Evolutionary conservation across 23 red algal genomes (phyloP), one percentile per base, ranked within the genome.

Genomic region (Agarophyton chilense): DNA sequence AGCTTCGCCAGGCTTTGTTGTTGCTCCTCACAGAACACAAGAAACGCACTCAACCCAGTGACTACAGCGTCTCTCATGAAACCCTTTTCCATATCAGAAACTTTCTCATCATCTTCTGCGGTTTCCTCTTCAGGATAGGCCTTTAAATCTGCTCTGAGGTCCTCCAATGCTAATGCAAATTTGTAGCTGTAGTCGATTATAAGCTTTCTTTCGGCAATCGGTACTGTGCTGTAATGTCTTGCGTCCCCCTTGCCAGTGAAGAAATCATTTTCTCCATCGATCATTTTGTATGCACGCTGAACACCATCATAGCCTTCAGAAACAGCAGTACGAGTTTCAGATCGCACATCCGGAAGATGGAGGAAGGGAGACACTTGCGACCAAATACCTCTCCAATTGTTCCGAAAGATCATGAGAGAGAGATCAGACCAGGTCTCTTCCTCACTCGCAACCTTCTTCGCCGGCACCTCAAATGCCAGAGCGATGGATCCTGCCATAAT

Each of bases 171-270:
- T 18, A 38, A 19, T 9, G 81, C 79, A 39, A 93, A 93, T 18
- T 45, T 71, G 55, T 93, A 93, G 58, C 50, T 60, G 41, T 50
- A 52, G 13, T 84, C 39, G 32, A 86, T 78, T 24, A 93, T 46
- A 14, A 19, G 26, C 78, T 65, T 66, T 35, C 89, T 61, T 36
- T 93, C 58, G 41, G 68, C 26, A 26, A 83, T 36, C 18, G 89
- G 10, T 12, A 93, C 79, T 10, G 21, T 47, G 8, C 57, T 54
- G 66, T 93, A 93, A n/a, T 13, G 50, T 33, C 81, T 21, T 1
- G 89, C 76, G 12, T 39, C 56, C 21, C 67, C 89, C 35, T 41
- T 72, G 14, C 52, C 62, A 32, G 79, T 81, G 46, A 43, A 63
- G 41, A 93, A 79, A 26, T 61, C 57, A 26, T 79, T 66, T 10